phyloP scores from a whole-genome alignment of 1,284 basidiomycete species.

The Neotropicomus parvogracilis region DNA sequence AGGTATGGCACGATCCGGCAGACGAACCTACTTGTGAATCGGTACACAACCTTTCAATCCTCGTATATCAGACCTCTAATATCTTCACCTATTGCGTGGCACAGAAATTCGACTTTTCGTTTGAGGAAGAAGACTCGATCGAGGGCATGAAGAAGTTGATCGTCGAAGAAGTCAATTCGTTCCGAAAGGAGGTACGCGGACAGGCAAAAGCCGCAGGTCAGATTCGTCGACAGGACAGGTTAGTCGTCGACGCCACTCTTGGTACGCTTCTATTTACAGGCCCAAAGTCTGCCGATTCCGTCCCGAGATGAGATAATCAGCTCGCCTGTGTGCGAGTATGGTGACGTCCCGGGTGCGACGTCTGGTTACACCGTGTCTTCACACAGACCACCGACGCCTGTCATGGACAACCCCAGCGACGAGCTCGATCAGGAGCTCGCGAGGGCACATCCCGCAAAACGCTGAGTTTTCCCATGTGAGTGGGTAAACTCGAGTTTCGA shows the following conservation, averaged over 20 bases:
- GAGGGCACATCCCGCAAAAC: constrained; percentile 49
- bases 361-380: constrained; percentile 56
- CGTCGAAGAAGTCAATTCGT: constrained; percentile 88
- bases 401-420: constrained; percentile 81
- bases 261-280: constrained; percentile 4
- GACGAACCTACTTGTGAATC: constrained; percentile 81
- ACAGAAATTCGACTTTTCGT: constrained; percentile 94
- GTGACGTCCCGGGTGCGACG: constrained; percentile 62
- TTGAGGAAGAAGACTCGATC: constrained; percentile 94
- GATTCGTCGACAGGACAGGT: constrained; percentile 73
- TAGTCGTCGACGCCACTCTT: constrained; percentile 8
- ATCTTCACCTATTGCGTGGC: too few relatives aligned
- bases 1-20: constrained; percentile 93
- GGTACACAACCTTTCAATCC: constrained; percentile 40
- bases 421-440: constrained; percentile 84
- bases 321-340: constrained; percentile 69
- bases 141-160: constrained; percentile 98
- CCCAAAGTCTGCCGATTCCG: constrained; percentile 61
- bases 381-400: constrained; percentile 52
- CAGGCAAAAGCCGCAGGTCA: constrained; percentile 69
- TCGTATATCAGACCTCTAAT: neutral
- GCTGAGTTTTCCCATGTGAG: constrained; percentile 14
- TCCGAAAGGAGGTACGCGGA: constrained; percentile 80
- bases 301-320: constrained; percentile 74
- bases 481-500: neutral